A percentile compares a stretch with the other conserved stretches of the same genome.
Conservation (phyloP, 306 rosid species). For the Prunus salicina region DNA sequence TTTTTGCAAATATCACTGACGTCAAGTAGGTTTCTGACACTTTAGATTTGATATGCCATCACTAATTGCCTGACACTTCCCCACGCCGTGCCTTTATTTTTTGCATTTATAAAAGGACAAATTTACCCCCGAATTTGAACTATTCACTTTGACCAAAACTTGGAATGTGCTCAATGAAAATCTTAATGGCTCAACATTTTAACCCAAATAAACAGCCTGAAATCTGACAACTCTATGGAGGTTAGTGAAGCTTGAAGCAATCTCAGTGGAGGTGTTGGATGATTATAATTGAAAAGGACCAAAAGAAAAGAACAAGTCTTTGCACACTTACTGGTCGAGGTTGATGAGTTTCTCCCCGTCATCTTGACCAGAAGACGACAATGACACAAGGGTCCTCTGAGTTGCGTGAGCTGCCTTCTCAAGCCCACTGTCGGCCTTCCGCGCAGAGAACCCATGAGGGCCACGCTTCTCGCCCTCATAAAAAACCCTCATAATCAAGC, state of each 20-base stretch:
- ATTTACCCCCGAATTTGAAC: neutral
- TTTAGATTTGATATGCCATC: constrained; percentile 7
- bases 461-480: constrained; percentile 29
- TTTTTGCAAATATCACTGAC: constrained; percentile 17
- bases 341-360: constrained; percentile 46
- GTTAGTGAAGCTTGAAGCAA: constrained; percentile 4
- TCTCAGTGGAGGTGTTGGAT: constrained; percentile 16
- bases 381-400: constrained; percentile 30
- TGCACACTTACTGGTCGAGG: constrained; percentile 71
- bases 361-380: constrained; percentile 30
- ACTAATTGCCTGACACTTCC: constrained; percentile 4
- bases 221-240: neutral
- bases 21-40: constrained; percentile 20
- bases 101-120: neutral
- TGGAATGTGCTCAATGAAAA: neutral
- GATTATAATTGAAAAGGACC: neutral
- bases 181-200: too few relatives aligned
- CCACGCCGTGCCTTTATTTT: neutral
- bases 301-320: neutral
- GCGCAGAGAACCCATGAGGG: neutral
- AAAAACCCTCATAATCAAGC: constrained; percentile 44
- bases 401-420: constrained; percentile 5
- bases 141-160: neutral
- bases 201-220: neutral
- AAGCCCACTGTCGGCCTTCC: constrained; percentile 19